Conservation (phyloP, 177 flowering plant genomes). For the Vitis hybrid region DNA sequence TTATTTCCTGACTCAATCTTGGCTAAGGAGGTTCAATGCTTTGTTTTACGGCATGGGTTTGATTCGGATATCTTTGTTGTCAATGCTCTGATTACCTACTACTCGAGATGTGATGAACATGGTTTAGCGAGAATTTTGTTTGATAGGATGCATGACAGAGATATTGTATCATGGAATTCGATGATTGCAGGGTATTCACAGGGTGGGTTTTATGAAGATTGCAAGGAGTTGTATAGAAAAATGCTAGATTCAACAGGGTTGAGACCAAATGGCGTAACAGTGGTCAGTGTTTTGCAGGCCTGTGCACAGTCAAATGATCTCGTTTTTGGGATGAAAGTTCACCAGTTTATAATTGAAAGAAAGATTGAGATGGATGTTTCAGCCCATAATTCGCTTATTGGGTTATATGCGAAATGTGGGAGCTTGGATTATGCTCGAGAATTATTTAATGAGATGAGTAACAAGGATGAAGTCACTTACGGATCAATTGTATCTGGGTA, state of each 20-base stretch:
- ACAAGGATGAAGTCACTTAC: constrained; percentile 68
- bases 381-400: constrained; percentile 58
- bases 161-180: constrained; percentile 78
- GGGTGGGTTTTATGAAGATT: constrained; percentile 54
- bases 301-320: constrained; percentile 73
- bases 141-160: constrained; percentile 52
- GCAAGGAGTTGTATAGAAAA: constrained; percentile 49
- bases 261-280: constrained; percentile 54
- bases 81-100: constrained; percentile 66
- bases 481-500: constrained; percentile 67
- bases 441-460: constrained; percentile 59
- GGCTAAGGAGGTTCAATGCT: constrained; percentile 57
- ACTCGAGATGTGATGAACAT: constrained; percentile 48
- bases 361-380: constrained; percentile 50
- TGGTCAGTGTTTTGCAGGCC: constrained; percentile 65
- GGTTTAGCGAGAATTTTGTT: constrained; percentile 58
- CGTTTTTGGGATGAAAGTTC: constrained; percentile 62
- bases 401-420: constrained; percentile 79
- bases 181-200: constrained; percentile 83
- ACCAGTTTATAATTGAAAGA: constrained; percentile 38
- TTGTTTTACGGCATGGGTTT: constrained; percentile 49
- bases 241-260: constrained; percentile 40
- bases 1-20: constrained; percentile 16
- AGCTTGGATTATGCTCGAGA: constrained; percentile 71
- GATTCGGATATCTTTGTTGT: constrained; percentile 52